These are phyloP conservation scores for Omphalotus guepiniiformis DNA, from an alignment of 768 basidiomycete genomes.

Conservation along the genomic window DNA sequence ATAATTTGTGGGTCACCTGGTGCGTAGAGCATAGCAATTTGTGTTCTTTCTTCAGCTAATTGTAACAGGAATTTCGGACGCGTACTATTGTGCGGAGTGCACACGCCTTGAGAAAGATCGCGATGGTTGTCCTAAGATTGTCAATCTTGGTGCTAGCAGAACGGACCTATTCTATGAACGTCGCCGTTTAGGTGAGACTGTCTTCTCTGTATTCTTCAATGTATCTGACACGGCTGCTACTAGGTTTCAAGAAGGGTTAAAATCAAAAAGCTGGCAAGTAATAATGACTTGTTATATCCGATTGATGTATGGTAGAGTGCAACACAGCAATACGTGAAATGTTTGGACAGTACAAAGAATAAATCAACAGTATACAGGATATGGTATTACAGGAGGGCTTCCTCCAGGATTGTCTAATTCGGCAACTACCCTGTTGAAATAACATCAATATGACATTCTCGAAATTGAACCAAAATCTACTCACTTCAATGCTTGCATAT, in stretches of 20 bases:
- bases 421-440: constrained; percentile 40
- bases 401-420: constrained; percentile 53
- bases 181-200: constrained; percentile 65
- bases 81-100: constrained; percentile 98
- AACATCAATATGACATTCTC: neutral
- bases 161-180: constrained; percentile 93
- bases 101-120: constrained; percentile 96
- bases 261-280: constrained; percentile 5
- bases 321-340: neutral
- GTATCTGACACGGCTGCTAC: neutral
- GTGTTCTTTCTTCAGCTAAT: neutral
- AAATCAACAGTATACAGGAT: constrained; percentile 51
- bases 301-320: constrained; percentile 7
- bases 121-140: constrained; percentile 98
- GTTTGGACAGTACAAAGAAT: neutral
- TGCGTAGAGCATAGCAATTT: constrained; percentile 28
- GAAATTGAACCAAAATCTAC: constrained; percentile 22
- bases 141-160: constrained; percentile 91
- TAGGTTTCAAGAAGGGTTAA: constrained; percentile 72
- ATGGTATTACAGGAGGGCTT: constrained; percentile 55
- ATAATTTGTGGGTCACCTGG: constrained; percentile 97
- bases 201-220: constrained; percentile 1
- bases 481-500: constrained; percentile 72
- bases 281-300: constrained; percentile 8
- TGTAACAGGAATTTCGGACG: constrained; percentile 87